These are phyloP conservation scores for Podaxis sp. DNA, from an alignment of 768 basidiomycete genomes.

Conservation along the genomic window DNA sequence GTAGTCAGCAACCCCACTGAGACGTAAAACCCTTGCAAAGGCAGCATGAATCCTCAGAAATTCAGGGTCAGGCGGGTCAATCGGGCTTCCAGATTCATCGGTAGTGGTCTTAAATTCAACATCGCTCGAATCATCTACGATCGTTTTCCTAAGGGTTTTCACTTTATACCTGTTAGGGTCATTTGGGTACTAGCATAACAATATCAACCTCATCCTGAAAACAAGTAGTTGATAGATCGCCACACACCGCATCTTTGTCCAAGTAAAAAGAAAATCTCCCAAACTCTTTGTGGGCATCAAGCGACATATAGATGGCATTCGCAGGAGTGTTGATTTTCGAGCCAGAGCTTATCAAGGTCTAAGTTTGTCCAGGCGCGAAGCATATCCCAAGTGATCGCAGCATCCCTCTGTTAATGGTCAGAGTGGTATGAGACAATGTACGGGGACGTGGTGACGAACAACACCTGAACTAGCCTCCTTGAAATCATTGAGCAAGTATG, in stretches of 20 bases:
- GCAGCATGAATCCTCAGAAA: slow-evolving; percentile 19
- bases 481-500: slow-evolving; percentile 15
- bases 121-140: neutral
- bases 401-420: slow-evolving; percentile 2
- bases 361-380: slow-evolving; percentile 16
- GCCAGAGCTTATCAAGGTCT: slow-evolving; percentile 9
- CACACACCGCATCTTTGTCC: slow-evolving; percentile 5
- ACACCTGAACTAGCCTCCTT: neutral
- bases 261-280: slow-evolving; percentile 12
- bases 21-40: slow-evolving; percentile 15
- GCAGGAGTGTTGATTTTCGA: slow-evolving; percentile 14
- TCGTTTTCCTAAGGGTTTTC: neutral
- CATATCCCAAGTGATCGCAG: slow-evolving; percentile 8
- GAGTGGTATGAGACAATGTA: neutral
- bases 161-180: slow-evolving; percentile 15
- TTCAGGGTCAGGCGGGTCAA: slow-evolving; percentile 15
- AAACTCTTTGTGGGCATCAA: slow-evolving; percentile 2
- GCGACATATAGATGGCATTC: slow-evolving; percentile 17
- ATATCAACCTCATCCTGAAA: neutral
- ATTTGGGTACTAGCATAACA: slow-evolving; percentile 12
- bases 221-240: neutral
- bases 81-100: neutral
- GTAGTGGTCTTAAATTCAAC: slow-evolving; percentile 12
- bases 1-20: slow-evolving; percentile 9
- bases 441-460: slow-evolving; percentile 1